Evolutionary conservation across 106 monocot genomes (phyloP).

Genomic region (Ottelia alismoides): DNA sequence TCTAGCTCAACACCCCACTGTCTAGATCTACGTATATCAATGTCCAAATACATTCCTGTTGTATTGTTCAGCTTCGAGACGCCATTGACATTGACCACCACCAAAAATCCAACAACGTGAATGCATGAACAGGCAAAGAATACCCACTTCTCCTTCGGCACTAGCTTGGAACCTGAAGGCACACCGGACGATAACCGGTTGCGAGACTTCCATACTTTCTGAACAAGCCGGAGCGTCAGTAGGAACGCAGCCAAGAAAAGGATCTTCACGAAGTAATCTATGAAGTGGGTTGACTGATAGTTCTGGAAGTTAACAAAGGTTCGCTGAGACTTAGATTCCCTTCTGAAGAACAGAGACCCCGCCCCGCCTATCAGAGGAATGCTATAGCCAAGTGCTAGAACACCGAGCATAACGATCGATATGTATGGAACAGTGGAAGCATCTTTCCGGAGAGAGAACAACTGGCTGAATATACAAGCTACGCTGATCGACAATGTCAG

Average conservation of each 20-base stretch:
- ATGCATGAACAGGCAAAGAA: slow-evolving; percentile 19
- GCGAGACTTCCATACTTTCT: slow-evolving; percentile 64
- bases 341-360: slow-evolving; percentile 39
- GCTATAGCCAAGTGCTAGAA: slow-evolving; percentile 53
- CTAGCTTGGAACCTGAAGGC: slow-evolving; percentile 31
- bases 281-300: slow-evolving; percentile 16
- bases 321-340: slow-evolving; percentile 13
- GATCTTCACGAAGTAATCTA: slow-evolving; percentile 44
- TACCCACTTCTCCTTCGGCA: slow-evolving; percentile 52
- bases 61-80: no score
- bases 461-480: slow-evolving; percentile 33
- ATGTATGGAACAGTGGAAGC: slow-evolving; percentile 21
- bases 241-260: slow-evolving; percentile 44
- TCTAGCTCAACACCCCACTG: slow-evolving; percentile 42
- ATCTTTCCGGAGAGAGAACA: slow-evolving; percentile 29
- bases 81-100: slow-evolving; percentile 19
- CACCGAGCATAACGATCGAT: slow-evolving; percentile 56
- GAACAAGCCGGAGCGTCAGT: slow-evolving; percentile 44
- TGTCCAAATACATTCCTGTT: no score
- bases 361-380: slow-evolving; percentile 56
- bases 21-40: slow-evolving; percentile 20
- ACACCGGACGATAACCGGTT: slow-evolving; percentile 35
- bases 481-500: slow-evolving; percentile 30
- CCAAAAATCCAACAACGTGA: slow-evolving; percentile 34
- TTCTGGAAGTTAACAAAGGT: slow-evolving; percentile 21